phyloP scores from a whole-genome alignment of 2,329 filamentous ascomycete species.

The Calonectria leucothoes region DNA sequence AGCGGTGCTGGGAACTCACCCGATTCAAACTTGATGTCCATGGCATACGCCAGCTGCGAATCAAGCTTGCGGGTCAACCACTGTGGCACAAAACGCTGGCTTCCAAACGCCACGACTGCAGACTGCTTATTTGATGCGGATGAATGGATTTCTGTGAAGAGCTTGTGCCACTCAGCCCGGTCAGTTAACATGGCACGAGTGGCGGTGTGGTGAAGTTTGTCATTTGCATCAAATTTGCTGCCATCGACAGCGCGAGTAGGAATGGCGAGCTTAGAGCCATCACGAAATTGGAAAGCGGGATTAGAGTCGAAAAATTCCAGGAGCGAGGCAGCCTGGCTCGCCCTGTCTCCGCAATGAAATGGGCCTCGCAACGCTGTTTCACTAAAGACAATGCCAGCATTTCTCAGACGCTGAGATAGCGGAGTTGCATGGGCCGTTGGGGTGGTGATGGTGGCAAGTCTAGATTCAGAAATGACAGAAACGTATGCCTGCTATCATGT shows the following conservation, averaged over 20 bases:
- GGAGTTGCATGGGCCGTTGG: not conserved
- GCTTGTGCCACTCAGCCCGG: not conserved
- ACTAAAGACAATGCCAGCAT: not conserved
- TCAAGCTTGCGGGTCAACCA: not conserved
- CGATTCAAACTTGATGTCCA: not conserved
- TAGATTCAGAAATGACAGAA: not conserved
- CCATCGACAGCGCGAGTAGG: not conserved
- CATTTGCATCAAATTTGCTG: not conserved
- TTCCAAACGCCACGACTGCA: not conserved
- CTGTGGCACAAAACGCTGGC: not conserved
- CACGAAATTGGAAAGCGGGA: not conserved
- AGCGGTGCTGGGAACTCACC: not conserved
- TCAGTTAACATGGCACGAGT: not conserved
- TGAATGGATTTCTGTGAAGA: not conserved
- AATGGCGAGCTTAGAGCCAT: not conserved
- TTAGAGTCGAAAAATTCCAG: not conserved
- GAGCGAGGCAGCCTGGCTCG: not conserved
- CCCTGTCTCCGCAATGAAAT: not conserved
- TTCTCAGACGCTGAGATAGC: not conserved
- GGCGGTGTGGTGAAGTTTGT: not conserved
- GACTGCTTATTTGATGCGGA: not conserved
- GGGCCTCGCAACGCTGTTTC: not conserved
- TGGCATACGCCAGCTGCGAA: not conserved
- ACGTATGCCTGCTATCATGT: not conserved
- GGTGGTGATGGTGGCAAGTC: not conserved